Conservation (phyloP, 108 stramenopile species). For the Cyclotella sp. region DNA sequence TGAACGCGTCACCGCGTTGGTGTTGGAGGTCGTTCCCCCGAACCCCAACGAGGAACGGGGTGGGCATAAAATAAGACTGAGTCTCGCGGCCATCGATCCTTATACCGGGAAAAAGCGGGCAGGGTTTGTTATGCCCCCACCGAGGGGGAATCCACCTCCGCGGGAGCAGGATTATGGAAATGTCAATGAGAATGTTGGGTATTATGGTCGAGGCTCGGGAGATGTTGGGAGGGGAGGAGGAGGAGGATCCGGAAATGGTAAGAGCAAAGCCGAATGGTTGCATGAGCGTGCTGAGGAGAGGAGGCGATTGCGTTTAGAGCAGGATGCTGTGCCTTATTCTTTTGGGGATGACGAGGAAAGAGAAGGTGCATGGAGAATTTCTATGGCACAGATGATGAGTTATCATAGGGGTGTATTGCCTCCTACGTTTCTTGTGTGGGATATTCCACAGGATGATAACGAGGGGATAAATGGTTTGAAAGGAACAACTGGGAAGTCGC, state of each 20-base stretch:
- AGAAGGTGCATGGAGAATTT: conserved; percentile 42
- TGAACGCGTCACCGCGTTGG: conserved; percentile 56
- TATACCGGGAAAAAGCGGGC: conserved; percentile 48
- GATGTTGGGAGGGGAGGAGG: conserved; percentile 4
- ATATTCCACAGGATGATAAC: conserved; percentile 33
- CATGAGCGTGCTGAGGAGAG: conserved; percentile 42
- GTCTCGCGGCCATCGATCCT: conserved; percentile 73
- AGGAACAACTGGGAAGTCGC: background rate
- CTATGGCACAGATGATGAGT: conserved; percentile 26
- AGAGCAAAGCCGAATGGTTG: conserved; percentile 27
- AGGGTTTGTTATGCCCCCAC: conserved; percentile 35
- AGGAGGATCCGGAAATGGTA: conserved; percentile 10
- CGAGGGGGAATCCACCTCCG: conserved; percentile 24
- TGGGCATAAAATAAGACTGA: conserved; percentile 66
- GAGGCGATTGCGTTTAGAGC: conserved; percentile 29
- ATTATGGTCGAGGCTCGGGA: conserved; percentile 24
- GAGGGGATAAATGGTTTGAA: background rate
- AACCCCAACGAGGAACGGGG: conserved; percentile 8
- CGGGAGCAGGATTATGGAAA: conserved; percentile 38
- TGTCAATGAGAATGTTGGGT: conserved; percentile 6
- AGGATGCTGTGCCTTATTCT: conserved; percentile 23
- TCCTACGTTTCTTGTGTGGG: conserved; percentile 48
- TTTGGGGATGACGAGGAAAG: background rate
- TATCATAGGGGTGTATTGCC: conserved; percentile 38
- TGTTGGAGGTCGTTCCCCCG: conserved; percentile 60